phyloP scores from a whole-genome alignment of 495 filamentous ascomycete species.

The Elasticomyces elasticus region DNA sequence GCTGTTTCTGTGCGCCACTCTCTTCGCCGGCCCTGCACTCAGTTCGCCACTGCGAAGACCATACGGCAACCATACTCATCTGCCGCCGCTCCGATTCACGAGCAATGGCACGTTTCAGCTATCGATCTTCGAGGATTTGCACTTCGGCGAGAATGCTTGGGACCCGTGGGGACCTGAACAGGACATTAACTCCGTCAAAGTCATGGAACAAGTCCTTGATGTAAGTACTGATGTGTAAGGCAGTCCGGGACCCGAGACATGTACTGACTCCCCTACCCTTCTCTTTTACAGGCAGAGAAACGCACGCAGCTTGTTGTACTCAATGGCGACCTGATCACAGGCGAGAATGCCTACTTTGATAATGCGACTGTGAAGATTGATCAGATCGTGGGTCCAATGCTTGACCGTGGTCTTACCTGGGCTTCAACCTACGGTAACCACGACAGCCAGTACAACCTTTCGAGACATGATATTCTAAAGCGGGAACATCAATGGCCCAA shows the following conservation, averaged over 20 bases:
- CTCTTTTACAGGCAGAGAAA: no score
- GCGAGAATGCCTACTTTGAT: conserved; percentile 49
- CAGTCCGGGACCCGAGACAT: no score
- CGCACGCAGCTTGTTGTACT: conserved; percentile 54
- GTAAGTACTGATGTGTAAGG: no score
- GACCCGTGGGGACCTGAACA: conserved; percentile 46
- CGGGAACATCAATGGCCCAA: conserved; percentile 46
- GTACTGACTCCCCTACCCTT: no score
- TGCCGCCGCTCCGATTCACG: conserved; percentile 2
- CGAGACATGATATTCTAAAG: conserved; percentile 42
- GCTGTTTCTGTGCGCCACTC: neutral
- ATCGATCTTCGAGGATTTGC: conserved; percentile 53
- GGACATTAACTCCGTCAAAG: conserved; percentile 48
- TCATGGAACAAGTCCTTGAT: conserved; percentile 54
- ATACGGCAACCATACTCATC: neutral
- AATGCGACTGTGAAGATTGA: conserved; percentile 54
- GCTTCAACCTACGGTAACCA: conserved; percentile 70
- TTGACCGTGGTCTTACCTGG: conserved; percentile 46
- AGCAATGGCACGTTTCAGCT: conserved; percentile 10
- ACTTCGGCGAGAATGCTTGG: conserved; percentile 51
- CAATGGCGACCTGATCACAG: conserved; percentile 67
- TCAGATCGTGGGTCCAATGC: conserved; percentile 49
- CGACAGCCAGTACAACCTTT: conserved; percentile 53
- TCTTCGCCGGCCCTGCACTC: neutral
- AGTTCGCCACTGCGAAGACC: neutral